These are phyloP conservation scores for Penicillium daleae DNA, from an alignment of 495 filamentous ascomycete genomes.

Conservation along the genomic window DNA sequence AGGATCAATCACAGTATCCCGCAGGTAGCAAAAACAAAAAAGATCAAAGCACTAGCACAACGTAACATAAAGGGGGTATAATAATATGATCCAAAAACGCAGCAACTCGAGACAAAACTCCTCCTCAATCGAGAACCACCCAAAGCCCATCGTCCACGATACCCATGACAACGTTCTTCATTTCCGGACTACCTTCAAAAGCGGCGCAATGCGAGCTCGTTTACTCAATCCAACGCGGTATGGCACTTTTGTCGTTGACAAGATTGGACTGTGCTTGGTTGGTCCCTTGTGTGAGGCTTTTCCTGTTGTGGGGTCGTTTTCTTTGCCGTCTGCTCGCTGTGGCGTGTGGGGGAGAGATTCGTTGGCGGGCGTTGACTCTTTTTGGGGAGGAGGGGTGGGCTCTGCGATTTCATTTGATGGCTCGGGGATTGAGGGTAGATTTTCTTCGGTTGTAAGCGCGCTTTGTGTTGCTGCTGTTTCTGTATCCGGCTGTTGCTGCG, in stretches of 20 bases:
- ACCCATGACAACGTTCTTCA: constrained; percentile 27
- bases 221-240: constrained; percentile 72
- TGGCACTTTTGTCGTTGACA: constrained; percentile 56
- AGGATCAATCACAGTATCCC: neutral
- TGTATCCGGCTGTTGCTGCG: constrained; percentile 3
- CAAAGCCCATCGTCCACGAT: neutral
- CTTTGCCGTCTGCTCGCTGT: neutral
- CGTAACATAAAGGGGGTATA: constrained; percentile 28
- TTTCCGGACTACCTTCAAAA: constrained; percentile 66
- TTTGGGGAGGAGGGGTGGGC: neutral
- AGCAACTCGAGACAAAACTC: neutral
- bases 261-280: constrained; percentile 53
- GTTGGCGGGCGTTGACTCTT: neutral
- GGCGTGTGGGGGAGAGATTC: constrained; percentile 26
- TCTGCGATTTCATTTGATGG: neutral
- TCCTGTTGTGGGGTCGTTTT: constrained; percentile 19
- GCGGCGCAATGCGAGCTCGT: constrained; percentile 63
- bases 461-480: neutral
- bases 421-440: neutral
- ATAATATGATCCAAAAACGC: constrained; percentile 20
- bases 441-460: neutral
- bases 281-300: constrained; percentile 32
- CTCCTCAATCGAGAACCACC: neutral
- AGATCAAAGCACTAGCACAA: neutral
- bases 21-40: neutral